phyloP scores from a whole-genome alignment of 2,329 filamentous ascomycete genomes.

The Fusarium sp. region DNA sequence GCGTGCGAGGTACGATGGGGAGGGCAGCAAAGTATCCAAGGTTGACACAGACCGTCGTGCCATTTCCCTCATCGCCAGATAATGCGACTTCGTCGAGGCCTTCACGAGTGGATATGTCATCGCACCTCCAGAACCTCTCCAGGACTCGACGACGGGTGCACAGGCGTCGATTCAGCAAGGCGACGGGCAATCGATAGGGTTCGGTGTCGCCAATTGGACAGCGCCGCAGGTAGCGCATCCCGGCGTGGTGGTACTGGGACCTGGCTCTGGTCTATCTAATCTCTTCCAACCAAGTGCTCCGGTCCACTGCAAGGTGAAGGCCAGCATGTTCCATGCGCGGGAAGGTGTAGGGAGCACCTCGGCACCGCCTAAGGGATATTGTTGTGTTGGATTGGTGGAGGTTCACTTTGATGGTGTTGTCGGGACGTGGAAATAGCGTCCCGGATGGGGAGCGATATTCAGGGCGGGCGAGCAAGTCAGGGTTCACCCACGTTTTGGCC shows the following conservation, averaged over 20 bases:
- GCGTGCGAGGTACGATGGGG: neutral
- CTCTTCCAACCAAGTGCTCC: constrained; percentile 11
- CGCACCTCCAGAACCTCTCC: constrained; percentile 19
- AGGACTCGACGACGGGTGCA: constrained; percentile 4
- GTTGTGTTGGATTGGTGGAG: constrained; percentile 36
- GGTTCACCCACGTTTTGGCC: constrained; percentile 31
- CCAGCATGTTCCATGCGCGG: constrained; percentile 29
- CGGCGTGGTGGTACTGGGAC: constrained; percentile 34
- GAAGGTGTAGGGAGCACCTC: constrained; percentile 10
- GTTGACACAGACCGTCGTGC: constrained; percentile 29
- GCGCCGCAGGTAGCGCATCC: constrained; percentile 28
- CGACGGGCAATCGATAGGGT: constrained; percentile 22
- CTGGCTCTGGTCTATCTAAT: constrained; percentile 30
- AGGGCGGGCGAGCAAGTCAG: constrained; percentile 35
- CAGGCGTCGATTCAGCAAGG: constrained; percentile 9
- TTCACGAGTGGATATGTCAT: constrained; percentile 25
- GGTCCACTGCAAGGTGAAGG: constrained; percentile 9
- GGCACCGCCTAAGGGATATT: constrained; percentile 2
- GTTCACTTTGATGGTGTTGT: constrained; percentile 25
- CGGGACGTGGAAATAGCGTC: constrained; percentile 29
- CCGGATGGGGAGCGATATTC: constrained; percentile 25
- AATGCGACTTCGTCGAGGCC: constrained; percentile 30
- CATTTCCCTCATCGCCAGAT: constrained; percentile 18
- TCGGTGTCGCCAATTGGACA: constrained; percentile 31
- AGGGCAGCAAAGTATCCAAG: constrained; percentile 7